phyloP scores from a whole-genome alignment of 768 basidiomycete species.

The Suillus spraguei region DNA sequence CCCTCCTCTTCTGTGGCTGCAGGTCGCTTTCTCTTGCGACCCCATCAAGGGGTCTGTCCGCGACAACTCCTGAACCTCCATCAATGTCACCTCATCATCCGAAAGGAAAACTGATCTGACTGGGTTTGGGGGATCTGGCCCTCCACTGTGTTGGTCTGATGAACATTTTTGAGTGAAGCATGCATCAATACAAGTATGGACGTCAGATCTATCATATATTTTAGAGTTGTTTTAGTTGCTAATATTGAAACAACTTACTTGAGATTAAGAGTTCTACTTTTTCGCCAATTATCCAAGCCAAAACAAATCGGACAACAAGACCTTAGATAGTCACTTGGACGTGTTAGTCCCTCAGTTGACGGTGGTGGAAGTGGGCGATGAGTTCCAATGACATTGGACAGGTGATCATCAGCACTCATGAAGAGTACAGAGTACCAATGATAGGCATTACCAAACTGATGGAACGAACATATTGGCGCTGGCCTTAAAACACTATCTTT shows the following conservation, averaged over 20 bases:
- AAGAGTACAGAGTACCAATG: conserved; percentile 28
- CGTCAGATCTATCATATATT: neutral
- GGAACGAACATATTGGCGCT: no score
- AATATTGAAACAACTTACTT: neutral
- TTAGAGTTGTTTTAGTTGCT: neutral
- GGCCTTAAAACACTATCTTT: no score
- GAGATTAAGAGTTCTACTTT: neutral
- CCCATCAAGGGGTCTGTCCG: neutral
- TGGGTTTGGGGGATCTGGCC: conserved; percentile 18
- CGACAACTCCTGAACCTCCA: conserved; percentile 20
- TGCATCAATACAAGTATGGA: conserved; percentile 31
- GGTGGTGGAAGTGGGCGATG: neutral
- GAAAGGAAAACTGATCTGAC: conserved; percentile 23
- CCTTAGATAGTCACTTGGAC: conserved; percentile 18
- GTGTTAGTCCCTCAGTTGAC: neutral
- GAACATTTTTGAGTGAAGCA: conserved; percentile 36
- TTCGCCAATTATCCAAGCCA: conserved; percentile 11
- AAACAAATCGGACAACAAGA: conserved; percentile 31
- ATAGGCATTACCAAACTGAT: conserved; percentile 27
- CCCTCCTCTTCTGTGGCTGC: neutral
- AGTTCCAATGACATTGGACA: conserved; percentile 18
- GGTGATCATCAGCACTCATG: conserved; percentile 14
- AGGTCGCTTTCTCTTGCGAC: neutral
- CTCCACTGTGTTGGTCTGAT: conserved; percentile 14
- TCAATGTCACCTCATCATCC: conserved; percentile 19